phyloP scores from a whole-genome alignment of 371 early-diverging fungal species.

The Haplosporangium sp. region DNA sequence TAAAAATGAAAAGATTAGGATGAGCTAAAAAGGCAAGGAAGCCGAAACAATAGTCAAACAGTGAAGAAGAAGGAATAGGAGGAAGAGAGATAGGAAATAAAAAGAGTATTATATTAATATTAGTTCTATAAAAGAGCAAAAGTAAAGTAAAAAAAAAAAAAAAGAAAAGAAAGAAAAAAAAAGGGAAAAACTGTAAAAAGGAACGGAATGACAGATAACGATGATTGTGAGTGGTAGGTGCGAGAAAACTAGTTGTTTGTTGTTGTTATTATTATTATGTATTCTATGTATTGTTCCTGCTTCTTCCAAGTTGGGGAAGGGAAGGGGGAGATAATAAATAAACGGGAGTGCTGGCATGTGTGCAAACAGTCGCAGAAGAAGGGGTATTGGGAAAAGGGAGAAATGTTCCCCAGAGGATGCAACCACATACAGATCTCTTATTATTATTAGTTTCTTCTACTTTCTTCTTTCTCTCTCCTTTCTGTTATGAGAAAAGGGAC shows the following conservation, averaged over 20 bases:
- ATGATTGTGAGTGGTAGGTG: no score
- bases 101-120: not conserved
- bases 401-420: no score
- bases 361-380: not conserved
- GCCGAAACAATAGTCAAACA: not conserved
- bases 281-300: not conserved
- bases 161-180: not conserved
- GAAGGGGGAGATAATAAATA: not conserved
- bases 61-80: not conserved
- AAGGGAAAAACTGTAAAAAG: no score
- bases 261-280: not conserved
- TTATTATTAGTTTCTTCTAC: not conserved
- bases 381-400: not conserved
- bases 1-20: not conserved
- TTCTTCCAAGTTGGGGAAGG: not conserved
- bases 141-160: not conserved
- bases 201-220: no score
- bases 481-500: no score
- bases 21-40: not conserved
- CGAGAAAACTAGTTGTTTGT: not conserved
- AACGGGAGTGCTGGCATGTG: not conserved
- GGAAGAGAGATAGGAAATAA: slow-evolving; percentile 2
- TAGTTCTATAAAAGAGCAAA: not conserved
- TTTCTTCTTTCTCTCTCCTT: not conserved
- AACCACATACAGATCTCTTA: no score